Conservation (phyloP, 169 alveolate species). For the Amoebophrya sp. region DNA sequence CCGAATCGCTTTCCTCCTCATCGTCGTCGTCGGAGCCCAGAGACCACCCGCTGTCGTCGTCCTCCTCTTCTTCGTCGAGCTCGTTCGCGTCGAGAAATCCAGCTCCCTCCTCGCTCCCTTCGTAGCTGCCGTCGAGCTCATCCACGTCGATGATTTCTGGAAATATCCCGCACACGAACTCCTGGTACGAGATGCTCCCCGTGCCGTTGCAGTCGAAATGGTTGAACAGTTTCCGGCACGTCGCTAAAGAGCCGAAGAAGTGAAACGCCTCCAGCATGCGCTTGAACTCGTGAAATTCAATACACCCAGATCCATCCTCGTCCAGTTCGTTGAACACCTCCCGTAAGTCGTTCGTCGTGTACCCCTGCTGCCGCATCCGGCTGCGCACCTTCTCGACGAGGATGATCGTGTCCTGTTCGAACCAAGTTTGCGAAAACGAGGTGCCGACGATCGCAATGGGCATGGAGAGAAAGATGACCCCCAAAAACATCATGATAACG, state of each 20-base stretch:
- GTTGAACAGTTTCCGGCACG: background rate
- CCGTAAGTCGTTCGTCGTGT: background rate
- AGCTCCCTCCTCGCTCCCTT: no score
- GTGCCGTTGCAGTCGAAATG: background rate
- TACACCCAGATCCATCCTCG: background rate
- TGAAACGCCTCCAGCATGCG: background rate
- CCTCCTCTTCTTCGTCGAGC: background rate
- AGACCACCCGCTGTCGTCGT: no score
- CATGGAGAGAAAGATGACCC: background rate
- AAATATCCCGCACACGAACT: background rate
- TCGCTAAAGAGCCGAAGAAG: background rate
- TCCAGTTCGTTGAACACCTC: background rate
- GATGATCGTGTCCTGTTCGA: background rate
- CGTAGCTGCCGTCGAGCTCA: no score
- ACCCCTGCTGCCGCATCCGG: background rate
- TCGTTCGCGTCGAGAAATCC: no score
- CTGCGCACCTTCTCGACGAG: background rate
- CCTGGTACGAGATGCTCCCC: background rate
- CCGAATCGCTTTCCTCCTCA: no score
- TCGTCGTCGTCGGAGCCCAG: no score
- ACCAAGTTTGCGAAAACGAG: background rate
- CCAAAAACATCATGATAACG: background rate
- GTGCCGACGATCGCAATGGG: background rate
- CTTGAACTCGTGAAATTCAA: background rate
- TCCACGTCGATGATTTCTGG: background rate